These are phyloP conservation scores for Sapria himalayana DNA, from an alignment of 345 rosid genomes.

Conservation along the genomic window DNA sequence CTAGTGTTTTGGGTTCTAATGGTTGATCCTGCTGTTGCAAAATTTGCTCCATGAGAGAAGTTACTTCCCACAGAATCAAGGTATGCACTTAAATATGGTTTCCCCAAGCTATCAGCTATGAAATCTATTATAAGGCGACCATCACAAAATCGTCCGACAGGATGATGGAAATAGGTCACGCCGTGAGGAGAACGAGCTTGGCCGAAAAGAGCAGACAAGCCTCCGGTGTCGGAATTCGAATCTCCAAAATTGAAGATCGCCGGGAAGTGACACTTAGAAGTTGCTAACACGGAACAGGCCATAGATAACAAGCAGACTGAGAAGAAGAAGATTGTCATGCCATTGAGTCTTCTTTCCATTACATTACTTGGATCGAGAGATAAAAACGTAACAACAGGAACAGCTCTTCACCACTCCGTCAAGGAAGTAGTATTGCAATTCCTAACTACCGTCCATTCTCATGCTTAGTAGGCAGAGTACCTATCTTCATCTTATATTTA, in stretches of 20 bases:
- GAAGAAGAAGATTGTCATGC: no score
- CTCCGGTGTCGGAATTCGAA: constrained; percentile 37
- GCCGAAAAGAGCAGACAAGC: constrained; percentile 42
- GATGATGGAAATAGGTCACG: constrained; percentile 27
- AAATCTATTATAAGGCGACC: constrained; percentile 52
- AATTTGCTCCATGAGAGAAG: constrained; percentile 74
- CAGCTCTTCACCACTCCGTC: no score
- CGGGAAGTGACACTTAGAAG: constrained; percentile 13
- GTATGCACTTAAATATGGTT: constrained; percentile 54
- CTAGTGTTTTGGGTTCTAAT: constrained; percentile 57
- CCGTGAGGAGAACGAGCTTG: constrained; percentile 41
- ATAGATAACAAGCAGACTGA: not conserved
- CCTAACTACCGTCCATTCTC: no score
- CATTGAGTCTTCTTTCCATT: no score
- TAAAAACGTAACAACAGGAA: no score
- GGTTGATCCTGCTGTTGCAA: constrained; percentile 84
- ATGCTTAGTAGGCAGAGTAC: no score
- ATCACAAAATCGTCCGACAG: constrained; percentile 45
- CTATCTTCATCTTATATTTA: no score
- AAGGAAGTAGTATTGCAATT: no score
- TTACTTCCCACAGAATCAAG: constrained; percentile 63
- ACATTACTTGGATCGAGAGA: no score
- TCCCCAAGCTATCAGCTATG: constrained; percentile 33
- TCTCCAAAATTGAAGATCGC: constrained; percentile 35
- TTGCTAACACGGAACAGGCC: not conserved